phyloP scores from a whole-genome alignment of 2,329 filamentous ascomycete species.

The Trichothecium sympodiale region DNA sequence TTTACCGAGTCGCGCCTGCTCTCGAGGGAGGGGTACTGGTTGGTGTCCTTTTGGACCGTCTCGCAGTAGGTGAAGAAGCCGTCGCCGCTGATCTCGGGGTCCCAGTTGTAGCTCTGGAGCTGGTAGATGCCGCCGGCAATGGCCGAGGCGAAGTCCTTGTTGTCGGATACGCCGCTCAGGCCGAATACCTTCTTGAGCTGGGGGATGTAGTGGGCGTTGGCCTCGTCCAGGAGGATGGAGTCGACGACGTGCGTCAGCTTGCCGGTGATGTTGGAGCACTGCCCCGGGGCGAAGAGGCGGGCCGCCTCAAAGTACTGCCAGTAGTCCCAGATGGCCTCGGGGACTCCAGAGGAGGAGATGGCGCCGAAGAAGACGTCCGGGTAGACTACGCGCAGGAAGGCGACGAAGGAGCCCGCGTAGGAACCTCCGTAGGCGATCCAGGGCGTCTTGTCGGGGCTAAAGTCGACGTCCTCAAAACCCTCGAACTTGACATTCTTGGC shows the following conservation, averaged over 20 bases:
- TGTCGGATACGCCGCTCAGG: conserved; percentile 26
- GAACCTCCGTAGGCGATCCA: conserved; percentile 78
- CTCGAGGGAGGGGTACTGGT: conserved; percentile 20
- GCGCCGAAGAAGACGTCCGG: conserved; percentile 69
- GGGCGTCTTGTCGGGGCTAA: conserved; percentile 54
- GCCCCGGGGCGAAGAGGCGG: conserved; percentile 35
- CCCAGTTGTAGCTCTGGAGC: conserved; percentile 42
- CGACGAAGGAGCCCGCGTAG: conserved; percentile 71
- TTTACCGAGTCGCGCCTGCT: conserved; percentile 47
- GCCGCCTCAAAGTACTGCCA: conserved; percentile 50
- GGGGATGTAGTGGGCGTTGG: conserved; percentile 27
- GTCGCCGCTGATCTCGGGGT: conserved; percentile 35
- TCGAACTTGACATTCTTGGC: conserved; percentile 60
- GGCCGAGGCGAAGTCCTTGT: conserved; percentile 36
- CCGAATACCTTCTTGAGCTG: conserved; percentile 37
- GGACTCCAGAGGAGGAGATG: conserved; percentile 73
- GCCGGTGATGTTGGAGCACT: conserved; percentile 55
- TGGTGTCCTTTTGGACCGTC: conserved; percentile 2
- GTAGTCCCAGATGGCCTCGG: conserved; percentile 66
- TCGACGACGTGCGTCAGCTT: conserved; percentile 41
- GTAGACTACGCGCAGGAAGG: conserved; percentile 65
- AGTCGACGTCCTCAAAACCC: conserved; percentile 54
- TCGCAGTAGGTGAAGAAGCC: conserved; percentile 7
- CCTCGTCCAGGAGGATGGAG: conserved; percentile 33
- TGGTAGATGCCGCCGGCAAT: conserved; percentile 28